Conservation (phyloP, 306 rosid species). For the Gleditsia sinensis region DNA sequence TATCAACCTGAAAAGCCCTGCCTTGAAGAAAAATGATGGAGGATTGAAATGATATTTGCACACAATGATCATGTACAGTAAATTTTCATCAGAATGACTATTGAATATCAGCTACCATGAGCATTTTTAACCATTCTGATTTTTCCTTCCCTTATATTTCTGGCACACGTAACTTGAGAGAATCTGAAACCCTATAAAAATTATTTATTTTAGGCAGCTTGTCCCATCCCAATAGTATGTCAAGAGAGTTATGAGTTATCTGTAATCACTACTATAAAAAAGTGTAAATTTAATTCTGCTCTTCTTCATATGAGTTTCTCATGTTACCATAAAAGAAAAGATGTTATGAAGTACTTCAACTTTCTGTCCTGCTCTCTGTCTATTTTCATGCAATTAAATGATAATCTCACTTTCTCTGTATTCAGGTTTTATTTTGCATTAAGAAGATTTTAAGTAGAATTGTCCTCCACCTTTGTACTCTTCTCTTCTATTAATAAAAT, state of each 20-base stretch:
- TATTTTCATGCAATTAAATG: constrained; percentile 10
- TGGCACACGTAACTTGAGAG: background rate
- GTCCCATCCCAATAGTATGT: background rate
- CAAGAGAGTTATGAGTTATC: background rate
- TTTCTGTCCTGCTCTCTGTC: background rate
- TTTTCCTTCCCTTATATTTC: background rate
- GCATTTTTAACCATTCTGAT: background rate
- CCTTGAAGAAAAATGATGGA: background rate
- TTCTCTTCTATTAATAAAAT: too few species aligned
- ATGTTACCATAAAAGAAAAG: background rate
- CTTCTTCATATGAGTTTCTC: background rate
- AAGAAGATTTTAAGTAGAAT: background rate
- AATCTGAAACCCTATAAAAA: background rate
- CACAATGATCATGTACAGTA: background rate
- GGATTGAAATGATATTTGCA: background rate
- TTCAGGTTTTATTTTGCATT: constrained; percentile 3
- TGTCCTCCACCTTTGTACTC: background rate
- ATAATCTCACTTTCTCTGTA: background rate
- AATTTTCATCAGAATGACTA: background rate
- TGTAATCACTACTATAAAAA: background rate
- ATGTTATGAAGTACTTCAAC: background rate
- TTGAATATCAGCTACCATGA: background rate
- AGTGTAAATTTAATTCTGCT: background rate
- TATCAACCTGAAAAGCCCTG: background rate
- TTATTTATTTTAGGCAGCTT: background rate